Percentiles rank a stretch among this genome's conserved stretches.
phyloP scores from a whole-genome alignment of 805 yeast genomes.

The Metschnikowia corniflorae region DNA sequence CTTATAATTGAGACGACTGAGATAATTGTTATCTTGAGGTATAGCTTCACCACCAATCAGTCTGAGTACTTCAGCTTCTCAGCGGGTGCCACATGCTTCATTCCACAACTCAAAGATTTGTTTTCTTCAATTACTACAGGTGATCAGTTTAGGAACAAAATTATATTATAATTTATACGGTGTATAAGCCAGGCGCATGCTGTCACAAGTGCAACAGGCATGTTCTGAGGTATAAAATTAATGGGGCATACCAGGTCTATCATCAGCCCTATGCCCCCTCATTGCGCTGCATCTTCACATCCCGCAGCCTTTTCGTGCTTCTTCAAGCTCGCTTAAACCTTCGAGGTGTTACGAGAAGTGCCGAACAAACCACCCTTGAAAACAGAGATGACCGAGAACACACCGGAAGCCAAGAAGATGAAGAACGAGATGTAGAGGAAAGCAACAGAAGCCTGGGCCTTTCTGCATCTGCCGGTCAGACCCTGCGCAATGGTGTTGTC shows the following conservation, averaged over 20 bases:
- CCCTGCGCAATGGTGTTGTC: conserved; percentile 73
- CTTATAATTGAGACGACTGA: no score
- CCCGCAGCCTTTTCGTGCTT: conserved; percentile 23
- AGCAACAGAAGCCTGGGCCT: conserved; percentile 82
- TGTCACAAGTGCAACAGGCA: conserved; percentile 2
- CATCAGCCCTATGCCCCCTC: no score
- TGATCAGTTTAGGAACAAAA: no score
- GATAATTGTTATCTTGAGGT: no score
- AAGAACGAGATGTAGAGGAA: conserved; percentile 83
- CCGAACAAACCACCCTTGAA: conserved; percentile 48
- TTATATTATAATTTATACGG: conserved; percentile 6
- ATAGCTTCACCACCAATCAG: no score
- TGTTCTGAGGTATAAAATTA: conserved; percentile 2
- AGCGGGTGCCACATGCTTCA: no score
- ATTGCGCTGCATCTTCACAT: no score
- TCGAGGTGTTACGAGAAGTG: conserved; percentile 17
- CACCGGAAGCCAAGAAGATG: conserved; percentile 63
- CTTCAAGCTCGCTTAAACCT: conserved; percentile 3
- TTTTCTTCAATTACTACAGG: no score
- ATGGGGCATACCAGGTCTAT: no score
- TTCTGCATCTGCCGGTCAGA: conserved; percentile 82
- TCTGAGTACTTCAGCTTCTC: no score
- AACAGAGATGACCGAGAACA: conserved; percentile 56
- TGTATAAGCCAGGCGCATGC: conserved; percentile 6
- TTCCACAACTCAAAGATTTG: no score